These are phyloP conservation scores for Lignosus rhinocerotis DNA, from an alignment of 1,284 basidiomycete genomes.

Conservation along the genomic window DNA sequence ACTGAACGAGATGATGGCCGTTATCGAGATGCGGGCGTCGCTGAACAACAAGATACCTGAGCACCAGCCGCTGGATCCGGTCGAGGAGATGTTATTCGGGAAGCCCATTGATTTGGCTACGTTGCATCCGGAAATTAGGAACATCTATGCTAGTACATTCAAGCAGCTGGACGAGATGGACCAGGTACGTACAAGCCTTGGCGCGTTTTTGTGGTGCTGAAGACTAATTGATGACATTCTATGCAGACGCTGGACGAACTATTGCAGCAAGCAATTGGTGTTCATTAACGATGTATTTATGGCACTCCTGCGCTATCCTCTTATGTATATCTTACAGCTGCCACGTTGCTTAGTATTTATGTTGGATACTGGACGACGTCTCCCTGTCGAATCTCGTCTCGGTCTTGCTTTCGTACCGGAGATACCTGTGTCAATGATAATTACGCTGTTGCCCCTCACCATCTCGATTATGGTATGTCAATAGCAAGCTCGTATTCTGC, in stretches of 20 bases:
- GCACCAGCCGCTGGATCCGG: slow-evolving; percentile 50
- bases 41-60: slow-evolving; percentile 36
- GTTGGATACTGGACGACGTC: neutral
- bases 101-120: slow-evolving; percentile 56
- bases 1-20: slow-evolving; percentile 76
- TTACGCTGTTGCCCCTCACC: no score
- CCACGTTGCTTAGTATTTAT: slow-evolving; percentile 17
- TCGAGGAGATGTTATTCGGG: slow-evolving; percentile 77
- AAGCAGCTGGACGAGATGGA: slow-evolving; percentile 81
- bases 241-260: slow-evolving; percentile 20
- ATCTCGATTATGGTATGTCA: no score
- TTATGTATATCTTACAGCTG: slow-evolving; percentile 13
- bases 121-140: slow-evolving; percentile 72
- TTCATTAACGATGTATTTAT: slow-evolving; percentile 13
- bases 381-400: neutral
- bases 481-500: no score
- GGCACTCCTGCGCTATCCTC: slow-evolving; percentile 4
- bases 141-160: slow-evolving; percentile 70
- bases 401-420: no score
- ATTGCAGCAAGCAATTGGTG: slow-evolving; percentile 20
- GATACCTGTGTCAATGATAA: no score
- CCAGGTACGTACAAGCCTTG: slow-evolving; percentile 46
- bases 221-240: neutral
- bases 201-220: neutral
- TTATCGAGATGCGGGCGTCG: slow-evolving; percentile 71